Evolutionary conservation across 805 yeast species (phyloP).

Genomic region (Saccharomycopsis babjevae): DNA sequence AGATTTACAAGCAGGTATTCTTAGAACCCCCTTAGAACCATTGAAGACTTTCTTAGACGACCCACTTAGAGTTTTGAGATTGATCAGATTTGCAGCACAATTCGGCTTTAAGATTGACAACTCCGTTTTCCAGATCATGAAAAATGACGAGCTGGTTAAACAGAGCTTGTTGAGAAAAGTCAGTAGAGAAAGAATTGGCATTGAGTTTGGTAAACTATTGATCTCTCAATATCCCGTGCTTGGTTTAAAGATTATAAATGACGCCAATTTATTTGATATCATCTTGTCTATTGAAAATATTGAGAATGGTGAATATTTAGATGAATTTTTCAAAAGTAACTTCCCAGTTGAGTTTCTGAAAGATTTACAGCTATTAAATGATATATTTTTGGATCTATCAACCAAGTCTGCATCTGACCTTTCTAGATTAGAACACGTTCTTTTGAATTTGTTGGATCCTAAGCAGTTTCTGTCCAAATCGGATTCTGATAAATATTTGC

Average conservation of each 20-base stretch:
- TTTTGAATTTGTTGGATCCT: conserved; percentile 1
- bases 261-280: conserved; percentile 43
- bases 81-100: conserved; percentile 77
- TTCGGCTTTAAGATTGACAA: conserved; percentile 61
- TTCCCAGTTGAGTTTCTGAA: conserved; percentile 15
- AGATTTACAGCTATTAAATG: conserved; percentile 2
- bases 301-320: neutral
- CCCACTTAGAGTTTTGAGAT: conserved; percentile 79
- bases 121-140: conserved; percentile 54
- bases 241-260: conserved; percentile 51
- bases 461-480: neutral
- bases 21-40: conserved; percentile 86
- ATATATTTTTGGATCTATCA: conserved; percentile 1
- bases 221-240: conserved; percentile 48
- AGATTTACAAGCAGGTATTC: conserved; percentile 59
- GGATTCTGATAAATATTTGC: conserved; percentile 4
- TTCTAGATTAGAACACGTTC: neutral
- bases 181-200: conserved; percentile 83
- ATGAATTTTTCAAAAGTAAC: conserved; percentile 15
- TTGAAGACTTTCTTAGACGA: conserved; percentile 82
- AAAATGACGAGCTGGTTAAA: conserved; percentile 38
- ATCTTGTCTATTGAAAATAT: conserved; percentile 35
- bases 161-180: conserved; percentile 58
- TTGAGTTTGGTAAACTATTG: conserved; percentile 72
- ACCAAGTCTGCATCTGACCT: neutral